These are phyloP conservation scores for Neurospora africana DNA, from an alignment of 495 filamentous ascomycete species.

Conservation along the genomic window DNA sequence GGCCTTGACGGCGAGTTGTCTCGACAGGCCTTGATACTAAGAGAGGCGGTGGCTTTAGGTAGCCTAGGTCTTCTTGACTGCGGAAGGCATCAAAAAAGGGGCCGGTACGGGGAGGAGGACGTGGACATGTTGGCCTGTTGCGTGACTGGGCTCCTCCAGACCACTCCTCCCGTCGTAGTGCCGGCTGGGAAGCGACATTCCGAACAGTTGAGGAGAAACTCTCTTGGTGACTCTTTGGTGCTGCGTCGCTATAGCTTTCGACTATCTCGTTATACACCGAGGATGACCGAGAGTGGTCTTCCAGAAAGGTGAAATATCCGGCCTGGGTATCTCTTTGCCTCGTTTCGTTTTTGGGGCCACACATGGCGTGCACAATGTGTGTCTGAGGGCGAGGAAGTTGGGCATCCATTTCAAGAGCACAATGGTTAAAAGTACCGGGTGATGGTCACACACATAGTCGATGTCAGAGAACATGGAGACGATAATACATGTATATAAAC, in stretches of 20 bases:
- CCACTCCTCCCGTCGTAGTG: not conserved
- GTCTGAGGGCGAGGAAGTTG: not conserved
- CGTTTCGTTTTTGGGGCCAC: not conserved
- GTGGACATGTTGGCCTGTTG: not conserved
- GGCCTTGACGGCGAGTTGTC: not conserved
- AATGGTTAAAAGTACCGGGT: not conserved
- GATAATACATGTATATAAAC: not conserved
- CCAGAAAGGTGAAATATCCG: not conserved
- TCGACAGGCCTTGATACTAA: not conserved
- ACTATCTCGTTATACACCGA: not conserved
- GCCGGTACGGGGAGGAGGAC: not conserved
- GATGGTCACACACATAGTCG: not conserved
- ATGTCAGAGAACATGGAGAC: not conserved
- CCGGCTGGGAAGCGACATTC: not conserved
- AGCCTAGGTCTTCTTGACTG: not conserved
- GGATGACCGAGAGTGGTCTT: not conserved
- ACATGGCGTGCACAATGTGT: not conserved
- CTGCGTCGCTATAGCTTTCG: not conserved
- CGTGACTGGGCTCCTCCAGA: not conserved
- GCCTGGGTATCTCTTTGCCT: not conserved
- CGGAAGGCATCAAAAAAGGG: not conserved
- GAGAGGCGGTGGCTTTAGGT: not conserved
- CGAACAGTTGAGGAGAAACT: not conserved
- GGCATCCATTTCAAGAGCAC: not conserved
- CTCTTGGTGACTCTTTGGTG: not conserved